Evolutionary conservation across 768 basidiomycete genomes (phyloP), one percentile per base, ranked within the genome.

Genomic region (Clathrus columnatus): DNA sequence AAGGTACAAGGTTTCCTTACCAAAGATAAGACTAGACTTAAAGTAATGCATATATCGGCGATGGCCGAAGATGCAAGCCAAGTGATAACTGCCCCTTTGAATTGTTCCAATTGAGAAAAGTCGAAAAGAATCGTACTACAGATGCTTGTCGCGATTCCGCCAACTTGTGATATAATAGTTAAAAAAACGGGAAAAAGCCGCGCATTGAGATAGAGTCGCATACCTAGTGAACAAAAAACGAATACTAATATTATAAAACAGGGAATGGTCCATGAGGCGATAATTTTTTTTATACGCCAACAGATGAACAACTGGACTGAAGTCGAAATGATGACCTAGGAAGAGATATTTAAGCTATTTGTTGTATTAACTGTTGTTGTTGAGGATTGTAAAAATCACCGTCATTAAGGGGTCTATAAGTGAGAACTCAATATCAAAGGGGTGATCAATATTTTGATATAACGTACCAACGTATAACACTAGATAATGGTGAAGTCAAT

Each of bases 41-140:
- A 51, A 1, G 80, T 74, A 48, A 82, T 81, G 7, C 77, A 59
- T 5, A 75, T 59, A 61, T 81, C 81, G 11, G 73, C 72, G 7
- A 70, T 64, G 5, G 73, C 74, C 10, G 76, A 72, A 0, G 73
- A 63, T 16, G 70, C 61, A 24, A 81, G 72, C 79, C 80, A 81
- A 29, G 73, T 60, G 30, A 71, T 65, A 6, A 71, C 66, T 44
- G 65, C 61, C 5, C 64, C 66, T 44, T 72, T 58, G 45, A 72
- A 69, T 45, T 65, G 56, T 42, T 64, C 61, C 58, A 75, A 71
- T 28, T 65, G 62, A 3, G 64, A 50, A 56, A 69, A 74, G 43
- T 69, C 61, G 4, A 68, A 59, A 18, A 70, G 60, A 54, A 68
- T 62, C 14, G 62, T 64, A 24, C 69, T 59, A 42, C 65, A 62